A percentile compares a stretch with the other conserved stretches of the same genome.
phyloP scores from a whole-genome alignment of 352 stramenopile genomes.

The Aphanomyces invadans region DNA sequence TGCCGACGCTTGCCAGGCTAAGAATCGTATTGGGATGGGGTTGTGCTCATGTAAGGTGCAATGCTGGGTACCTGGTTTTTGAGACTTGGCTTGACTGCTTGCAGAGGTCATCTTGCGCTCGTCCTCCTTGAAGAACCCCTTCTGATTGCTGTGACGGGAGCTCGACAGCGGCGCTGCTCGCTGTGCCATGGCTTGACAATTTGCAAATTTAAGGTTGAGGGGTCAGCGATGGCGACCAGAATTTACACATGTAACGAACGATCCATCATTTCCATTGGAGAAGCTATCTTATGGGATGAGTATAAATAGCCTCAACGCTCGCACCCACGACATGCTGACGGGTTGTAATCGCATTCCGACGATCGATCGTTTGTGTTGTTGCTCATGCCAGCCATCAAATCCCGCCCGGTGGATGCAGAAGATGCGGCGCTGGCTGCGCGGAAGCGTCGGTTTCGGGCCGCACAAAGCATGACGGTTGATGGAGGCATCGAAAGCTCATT shows the following conservation, averaged over 20 bases:
- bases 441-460: conserved; percentile 11
- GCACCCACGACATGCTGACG: background rate
- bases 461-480: conserved; percentile 23
- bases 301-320: conserved; percentile 1
- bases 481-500: conserved; percentile 51
- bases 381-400: conserved; percentile 16
- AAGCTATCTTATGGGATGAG: background rate
- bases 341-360: background rate
- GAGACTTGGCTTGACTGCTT: background rate
- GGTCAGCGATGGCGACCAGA: background rate
- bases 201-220: background rate
- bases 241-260: background rate
- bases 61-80: background rate
- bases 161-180: background rate
- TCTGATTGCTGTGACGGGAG: background rate
- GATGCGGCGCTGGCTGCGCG: conserved; percentile 34
- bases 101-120: too few species aligned
- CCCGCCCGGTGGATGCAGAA: conserved; percentile 28
- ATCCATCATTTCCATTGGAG: background rate
- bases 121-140: background rate
- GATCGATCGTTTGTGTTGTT: too few species aligned
- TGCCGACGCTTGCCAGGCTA: background rate
- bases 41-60: too few species aligned
- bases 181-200: background rate
- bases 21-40: too few species aligned